Conservation (phyloP, 345 rosid genomes). For the Viola odorata region DNA sequence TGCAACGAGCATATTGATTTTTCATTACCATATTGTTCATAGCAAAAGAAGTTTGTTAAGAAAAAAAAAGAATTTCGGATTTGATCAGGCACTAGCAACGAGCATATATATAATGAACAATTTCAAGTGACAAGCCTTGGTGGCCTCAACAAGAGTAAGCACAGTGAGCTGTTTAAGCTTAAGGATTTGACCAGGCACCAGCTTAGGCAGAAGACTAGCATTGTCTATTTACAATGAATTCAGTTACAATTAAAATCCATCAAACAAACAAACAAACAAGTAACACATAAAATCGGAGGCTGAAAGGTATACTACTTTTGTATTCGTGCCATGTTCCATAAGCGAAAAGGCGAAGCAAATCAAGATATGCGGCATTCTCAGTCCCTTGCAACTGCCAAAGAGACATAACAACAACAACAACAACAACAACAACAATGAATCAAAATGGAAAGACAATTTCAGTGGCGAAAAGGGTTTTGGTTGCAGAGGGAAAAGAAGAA, state of each 20-base stretch:
- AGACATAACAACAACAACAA: not conserved
- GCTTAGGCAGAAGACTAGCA: not conserved
- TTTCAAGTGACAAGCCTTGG: conserved; percentile 8
- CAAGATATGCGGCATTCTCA: conserved; percentile 5
- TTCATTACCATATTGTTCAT: too few species aligned
- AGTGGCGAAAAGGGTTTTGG: not conserved
- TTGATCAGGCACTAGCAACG: too few species aligned
- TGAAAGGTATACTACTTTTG: conserved; percentile 5
- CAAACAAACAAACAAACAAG: not conserved
- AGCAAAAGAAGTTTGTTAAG: too few species aligned
- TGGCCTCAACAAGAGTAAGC: conserved; percentile 16
- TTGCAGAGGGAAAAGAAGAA: not conserved
- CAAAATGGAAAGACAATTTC: not conserved
- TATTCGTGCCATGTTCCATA: conserved; percentile 17
- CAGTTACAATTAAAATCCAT: not conserved
- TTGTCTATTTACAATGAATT: not conserved
- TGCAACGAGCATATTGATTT: too few species aligned
- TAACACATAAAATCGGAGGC: not conserved
- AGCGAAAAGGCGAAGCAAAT: conserved; percentile 19
- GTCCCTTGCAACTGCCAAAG: conserved; percentile 16
- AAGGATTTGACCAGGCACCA: conserved; percentile 11
- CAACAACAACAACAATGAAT: not conserved
- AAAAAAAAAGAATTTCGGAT: too few species aligned
- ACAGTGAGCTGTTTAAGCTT: conserved; percentile 22
- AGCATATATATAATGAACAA: not conserved